These are phyloP conservation scores for Epichloe aotearoae DNA, from an alignment of 2,329 filamentous ascomycete species.

Conservation along the genomic window DNA sequence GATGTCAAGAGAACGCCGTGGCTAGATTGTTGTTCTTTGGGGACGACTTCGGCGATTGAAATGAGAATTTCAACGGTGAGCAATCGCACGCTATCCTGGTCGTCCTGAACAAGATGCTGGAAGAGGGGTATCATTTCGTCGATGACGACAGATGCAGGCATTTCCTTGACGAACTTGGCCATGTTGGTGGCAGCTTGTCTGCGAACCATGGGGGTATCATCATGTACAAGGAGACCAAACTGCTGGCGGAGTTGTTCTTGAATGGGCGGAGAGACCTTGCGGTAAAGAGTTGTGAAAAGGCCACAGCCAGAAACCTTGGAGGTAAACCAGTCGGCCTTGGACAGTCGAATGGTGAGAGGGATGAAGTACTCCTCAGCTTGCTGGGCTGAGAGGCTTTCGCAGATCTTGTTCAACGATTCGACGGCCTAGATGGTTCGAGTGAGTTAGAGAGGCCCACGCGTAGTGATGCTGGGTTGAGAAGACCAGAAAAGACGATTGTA, in stretches of 20 bases:
- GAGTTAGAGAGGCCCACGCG: slow-evolving; percentile 2
- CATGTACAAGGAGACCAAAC: slow-evolving; percentile 85
- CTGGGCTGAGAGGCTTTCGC: slow-evolving; percentile 74
- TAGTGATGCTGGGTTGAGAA: too few relatives aligned
- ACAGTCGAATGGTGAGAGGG: slow-evolving; percentile 84
- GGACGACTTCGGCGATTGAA: slow-evolving; percentile 89
- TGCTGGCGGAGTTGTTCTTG: slow-evolving; percentile 88
- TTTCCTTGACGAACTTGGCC: slow-evolving; percentile 94
- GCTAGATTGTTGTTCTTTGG: slow-evolving; percentile 94
- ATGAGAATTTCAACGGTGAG: slow-evolving; percentile 95
- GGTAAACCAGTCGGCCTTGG: slow-evolving; percentile 99
- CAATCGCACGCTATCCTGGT: slow-evolving; percentile 93
- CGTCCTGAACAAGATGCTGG: slow-evolving; percentile 89
- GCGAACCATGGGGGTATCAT: slow-evolving; percentile 98
- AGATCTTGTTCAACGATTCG: slow-evolving; percentile 99
- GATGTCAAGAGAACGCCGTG: slow-evolving; percentile 87
- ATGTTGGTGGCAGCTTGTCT: slow-evolving; percentile 93
- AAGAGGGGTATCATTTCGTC: slow-evolving; percentile 99
- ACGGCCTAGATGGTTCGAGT: slow-evolving; percentile 53
- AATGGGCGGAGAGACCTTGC: slow-evolving; percentile 72
- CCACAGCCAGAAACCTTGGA: slow-evolving; percentile 97
- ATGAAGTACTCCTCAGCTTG: slow-evolving; percentile 98
- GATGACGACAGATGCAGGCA: slow-evolving; percentile 81
- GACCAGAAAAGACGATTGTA: neutral
- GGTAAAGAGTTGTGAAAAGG: slow-evolving; percentile 87